Evolutionary conservation across 2,329 filamentous ascomycete genomes (phyloP), one percentile per base, ranked within the genome.

Genomic region (Colletotrichum orbiculare): DNA sequence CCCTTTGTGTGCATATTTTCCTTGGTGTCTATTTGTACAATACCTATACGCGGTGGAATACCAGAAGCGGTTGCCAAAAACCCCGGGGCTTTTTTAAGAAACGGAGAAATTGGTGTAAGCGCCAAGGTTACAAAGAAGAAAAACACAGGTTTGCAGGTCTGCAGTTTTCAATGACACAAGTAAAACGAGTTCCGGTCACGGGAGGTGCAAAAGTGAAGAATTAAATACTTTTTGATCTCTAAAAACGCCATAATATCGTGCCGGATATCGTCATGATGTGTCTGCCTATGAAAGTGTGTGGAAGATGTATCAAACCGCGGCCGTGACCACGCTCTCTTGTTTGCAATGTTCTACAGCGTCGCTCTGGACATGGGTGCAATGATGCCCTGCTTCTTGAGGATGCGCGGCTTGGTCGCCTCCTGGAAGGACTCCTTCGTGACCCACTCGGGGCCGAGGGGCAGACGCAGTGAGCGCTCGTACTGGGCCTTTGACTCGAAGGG

Each of bases 341-440:
- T 25, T 25, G 25, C 1, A 5, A 25, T 11, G 6, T 11, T 6
- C n/a, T 76, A 81, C 62, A 74, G 71, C 55, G 75, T 82, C 15
- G 95, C 95, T 81, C 91, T 94, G 63, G 90, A 88, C 87, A 99
- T 92, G 45, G 96, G 92, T 72, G 88, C 86, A 77, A 99, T 94
- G 70, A 96, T 85, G 50, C 96, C 96, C 80, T 94, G 92, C 83
- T 97, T 97, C 76, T 97, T 82, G 77, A 98, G 83, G 69, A 98
- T 87, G 72, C 93, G 88, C 64, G 96, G 96, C 85, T 95, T 97
- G 65, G 92, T 97, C 67, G 87, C 87, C 71, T 91, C 88, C 82
- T 98, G 94, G 85, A 96, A 96, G 12, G 91, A 93, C 81, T 93
- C 89, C 86, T 97, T 97, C n/a, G 95, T 98, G 71, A 90, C 89